Percentiles rank a stretch among this genome's conserved stretches.
These are phyloP conservation scores for Barbatosphaeria neglecta DNA, from an alignment of 495 filamentous ascomycete genomes.

Conservation along the genomic window DNA sequence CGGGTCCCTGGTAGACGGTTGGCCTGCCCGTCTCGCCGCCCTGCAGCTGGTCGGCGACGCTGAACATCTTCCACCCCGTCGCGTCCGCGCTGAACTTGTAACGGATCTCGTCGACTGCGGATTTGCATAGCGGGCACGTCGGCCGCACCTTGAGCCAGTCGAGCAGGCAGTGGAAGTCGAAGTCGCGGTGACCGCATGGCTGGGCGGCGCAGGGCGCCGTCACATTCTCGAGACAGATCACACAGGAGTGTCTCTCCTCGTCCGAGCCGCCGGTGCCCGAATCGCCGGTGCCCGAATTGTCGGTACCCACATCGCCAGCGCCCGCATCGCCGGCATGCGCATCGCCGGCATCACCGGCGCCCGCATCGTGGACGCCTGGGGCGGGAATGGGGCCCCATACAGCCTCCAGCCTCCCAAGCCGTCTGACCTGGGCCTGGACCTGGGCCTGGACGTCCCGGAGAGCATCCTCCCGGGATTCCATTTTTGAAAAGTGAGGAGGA, in stretches of 20 bases:
- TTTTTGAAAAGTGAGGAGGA: no score
- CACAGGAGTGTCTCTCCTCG: conserved; percentile 32
- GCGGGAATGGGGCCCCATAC: no score
- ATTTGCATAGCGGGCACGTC: conserved; percentile 71
- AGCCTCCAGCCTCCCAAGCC: no score
- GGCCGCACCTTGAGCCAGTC: conserved; percentile 70
- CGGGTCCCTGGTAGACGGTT: no score
- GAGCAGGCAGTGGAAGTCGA: conserved; percentile 74
- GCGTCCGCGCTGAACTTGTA: conserved; percentile 46
- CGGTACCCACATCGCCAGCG: conserved; percentile 13
- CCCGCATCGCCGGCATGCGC: no score
- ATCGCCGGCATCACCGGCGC: no score
- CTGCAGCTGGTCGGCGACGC: conserved; percentile 8
- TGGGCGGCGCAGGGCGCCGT: conserved; percentile 57
- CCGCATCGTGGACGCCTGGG: no score
- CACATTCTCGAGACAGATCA: conserved; percentile 66
- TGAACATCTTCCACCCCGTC: conserved; percentile 38
- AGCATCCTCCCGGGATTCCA: no score
- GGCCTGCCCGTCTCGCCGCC: neutral
- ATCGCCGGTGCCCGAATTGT: conserved; percentile 9
- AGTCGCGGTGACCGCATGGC: conserved; percentile 69
- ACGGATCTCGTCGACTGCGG: conserved; percentile 52
- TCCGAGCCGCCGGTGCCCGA: conserved; percentile 7
- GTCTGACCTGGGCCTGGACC: no score
- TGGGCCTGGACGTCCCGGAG: no score